Evolutionary conservation across 345 rosid genomes (phyloP).

Genomic region (Corchorus capsularis): DNA sequence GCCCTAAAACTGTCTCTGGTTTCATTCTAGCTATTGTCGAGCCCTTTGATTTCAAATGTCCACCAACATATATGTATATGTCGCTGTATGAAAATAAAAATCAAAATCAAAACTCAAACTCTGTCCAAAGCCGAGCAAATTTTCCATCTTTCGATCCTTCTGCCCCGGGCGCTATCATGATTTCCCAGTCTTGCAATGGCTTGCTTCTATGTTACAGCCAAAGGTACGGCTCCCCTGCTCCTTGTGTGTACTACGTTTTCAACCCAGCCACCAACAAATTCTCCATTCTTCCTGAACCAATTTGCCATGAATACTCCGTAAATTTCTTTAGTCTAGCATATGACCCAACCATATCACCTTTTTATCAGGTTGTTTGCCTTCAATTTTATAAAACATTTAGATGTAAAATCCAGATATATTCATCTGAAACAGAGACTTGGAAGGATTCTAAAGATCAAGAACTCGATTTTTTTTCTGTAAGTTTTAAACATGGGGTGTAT

Average conservation of each 20-base stretch:
- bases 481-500: not conserved
- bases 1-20: not conserved
- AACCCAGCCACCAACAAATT: not conserved
- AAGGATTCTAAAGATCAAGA: not conserved
- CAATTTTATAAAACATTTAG: not conserved
- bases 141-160: not conserved
- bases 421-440: not conserved
- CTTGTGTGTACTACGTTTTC: not conserved
- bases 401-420: not conserved
- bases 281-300: not conserved
- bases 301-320: not conserved
- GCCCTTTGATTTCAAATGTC: not conserved
- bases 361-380: not conserved
- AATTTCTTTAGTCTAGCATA: not conserved
- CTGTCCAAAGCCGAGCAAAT: not conserved
- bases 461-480: not conserved
- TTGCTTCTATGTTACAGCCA: not conserved
- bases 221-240: not conserved
- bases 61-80: not conserved
- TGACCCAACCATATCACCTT: not conserved
- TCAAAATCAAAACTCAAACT: too few species aligned
- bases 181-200: not conserved
- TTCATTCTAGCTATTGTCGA: not conserved
- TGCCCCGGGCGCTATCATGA: not conserved
- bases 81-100: not conserved